Percentiles rank a stretch among this genome's conserved stretches.
These are phyloP conservation scores for Erysimum pusillum DNA, from an alignment of 441 rosid genomes.

Conservation along the genomic window DNA sequence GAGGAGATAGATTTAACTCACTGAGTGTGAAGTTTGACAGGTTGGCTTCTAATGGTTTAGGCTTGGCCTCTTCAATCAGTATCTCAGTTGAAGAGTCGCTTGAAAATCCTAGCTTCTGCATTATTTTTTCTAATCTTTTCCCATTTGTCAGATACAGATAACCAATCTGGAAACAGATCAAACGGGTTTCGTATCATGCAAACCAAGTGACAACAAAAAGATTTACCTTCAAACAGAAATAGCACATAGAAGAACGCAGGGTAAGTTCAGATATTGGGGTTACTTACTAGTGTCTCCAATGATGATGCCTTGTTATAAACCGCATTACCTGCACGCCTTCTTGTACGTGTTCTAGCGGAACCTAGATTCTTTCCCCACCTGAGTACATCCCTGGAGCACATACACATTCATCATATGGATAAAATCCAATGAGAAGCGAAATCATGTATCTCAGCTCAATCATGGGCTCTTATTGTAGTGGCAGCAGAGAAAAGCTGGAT, in stretches of 20 bases:
- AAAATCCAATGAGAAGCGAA: background rate
- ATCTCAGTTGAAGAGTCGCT: conserved; percentile 58
- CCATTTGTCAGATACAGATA: conserved; percentile 75
- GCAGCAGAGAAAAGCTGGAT: background rate
- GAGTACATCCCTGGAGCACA: conserved; percentile 66
- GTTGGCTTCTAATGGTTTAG: conserved; percentile 47
- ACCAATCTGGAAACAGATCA: conserved; percentile 61
- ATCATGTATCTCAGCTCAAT: background rate
- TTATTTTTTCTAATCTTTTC: conserved; percentile 77
- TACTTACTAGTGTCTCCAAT: conserved; percentile 82
- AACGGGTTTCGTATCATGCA: background rate
- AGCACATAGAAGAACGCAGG: conserved; percentile 6
- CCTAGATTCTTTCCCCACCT: conserved; percentile 88
- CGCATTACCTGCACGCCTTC: conserved; percentile 78
- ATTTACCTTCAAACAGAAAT: conserved; percentile 3
- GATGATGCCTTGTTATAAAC: conserved; percentile 93
- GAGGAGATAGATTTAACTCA: conserved; percentile 26
- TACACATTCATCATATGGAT: conserved; percentile 6
- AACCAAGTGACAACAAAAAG: conserved; percentile 11
- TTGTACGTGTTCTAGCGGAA: conserved; percentile 72
- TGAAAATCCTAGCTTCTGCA: conserved; percentile 80
- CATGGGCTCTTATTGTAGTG: background rate
- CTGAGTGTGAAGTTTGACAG: conserved; percentile 35
- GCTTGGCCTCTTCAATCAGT: conserved; percentile 51
- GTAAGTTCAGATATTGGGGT: background rate